Evolutionary conservation across 164 flowering plant species (phyloP).

Genomic region (Hamamelis virginiana): DNA sequence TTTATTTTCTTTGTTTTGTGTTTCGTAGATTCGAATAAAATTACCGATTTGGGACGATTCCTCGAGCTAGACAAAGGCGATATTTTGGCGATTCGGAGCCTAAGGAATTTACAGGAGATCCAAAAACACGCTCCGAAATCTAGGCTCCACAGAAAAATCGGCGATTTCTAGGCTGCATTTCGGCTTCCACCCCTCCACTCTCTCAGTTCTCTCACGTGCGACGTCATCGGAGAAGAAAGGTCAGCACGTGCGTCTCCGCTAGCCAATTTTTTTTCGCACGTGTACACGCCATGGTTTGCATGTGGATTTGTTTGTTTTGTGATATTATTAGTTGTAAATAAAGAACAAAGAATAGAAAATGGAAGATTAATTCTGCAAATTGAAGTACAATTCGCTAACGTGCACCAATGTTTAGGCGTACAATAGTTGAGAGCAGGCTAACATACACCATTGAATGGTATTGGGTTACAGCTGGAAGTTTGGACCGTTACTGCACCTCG

Average conservation of each 20-base stretch:
- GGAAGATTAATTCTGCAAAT: too few relatives aligned
- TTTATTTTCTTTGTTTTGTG: neutral
- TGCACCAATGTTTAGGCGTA: too few relatives aligned
- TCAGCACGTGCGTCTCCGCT: neutral
- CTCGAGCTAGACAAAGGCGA: slow-evolving; percentile 30
- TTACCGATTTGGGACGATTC: slow-evolving; percentile 19
- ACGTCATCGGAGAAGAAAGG: too few relatives aligned
- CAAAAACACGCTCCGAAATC: slow-evolving; percentile 15
- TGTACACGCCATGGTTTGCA: slow-evolving; percentile 1
- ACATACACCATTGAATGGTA: neutral
- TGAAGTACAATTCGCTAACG: too few relatives aligned
- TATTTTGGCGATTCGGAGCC: slow-evolving; percentile 43
- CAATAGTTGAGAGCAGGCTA: neutral
- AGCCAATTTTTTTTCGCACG: slow-evolving; percentile 2
- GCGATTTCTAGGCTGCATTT: slow-evolving; percentile 36
- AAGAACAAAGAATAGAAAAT: too few relatives aligned
- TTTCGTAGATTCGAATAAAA: slow-evolving; percentile 16
- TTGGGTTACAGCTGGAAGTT: slow-evolving; percentile 24
- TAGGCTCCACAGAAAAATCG: slow-evolving; percentile 42
- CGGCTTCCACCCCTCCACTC: neutral
- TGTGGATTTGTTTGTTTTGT: neutral
- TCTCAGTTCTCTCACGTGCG: neutral
- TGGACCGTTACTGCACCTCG: slow-evolving; percentile 21
- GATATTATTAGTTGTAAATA: neutral
- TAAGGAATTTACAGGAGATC: slow-evolving; percentile 45